Base-by-base conservation (phyloP, 257 asterid species). In the Forsythia viridissima region DNA sequence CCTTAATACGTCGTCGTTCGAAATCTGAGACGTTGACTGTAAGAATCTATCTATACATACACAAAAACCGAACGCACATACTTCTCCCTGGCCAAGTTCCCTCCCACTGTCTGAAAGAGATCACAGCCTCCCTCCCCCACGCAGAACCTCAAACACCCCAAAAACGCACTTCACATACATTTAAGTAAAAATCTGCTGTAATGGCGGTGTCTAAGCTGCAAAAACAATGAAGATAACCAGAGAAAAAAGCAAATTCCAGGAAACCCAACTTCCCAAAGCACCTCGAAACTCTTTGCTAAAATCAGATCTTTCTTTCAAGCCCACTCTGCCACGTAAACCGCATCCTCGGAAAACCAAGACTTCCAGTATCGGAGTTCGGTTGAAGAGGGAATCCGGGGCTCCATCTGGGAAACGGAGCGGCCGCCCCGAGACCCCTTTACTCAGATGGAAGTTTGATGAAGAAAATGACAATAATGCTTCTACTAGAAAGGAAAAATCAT, bases 371-470 rank as follows among this genome's bases (percentile, higher is more conserved):
- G 87, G 91, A 16, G 77, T 85, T 76, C 82, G 89, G 65, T 8
- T 86, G 72, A 84, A 77, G 71, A 76, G 79, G 79, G 88, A 86
- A 57, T 11, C 84, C n/a, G 86, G 86, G 3, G 76, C 82, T n/a
- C 70, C 84, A 18, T 70, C 71, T 24, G 75, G 68, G 10, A 85
- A 76, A 46, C 85, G 90, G 79, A 63, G 79, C 76, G 82, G 81
- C 86, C 82, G 88, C 11, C 91, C 95, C 21, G 89, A 86, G 51
- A 89, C 92, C 36, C 93, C 89, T 74, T 73, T 87, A 83, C 89
- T 86, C 20, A 79, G 80, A 37, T 89, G 93, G 91, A 89, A 87
- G 88, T 82, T 86, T 67, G 84, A 85, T 71, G 94, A 82, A 46
- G 48, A 48, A 21, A 83, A 71, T 57, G 85, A 42, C 69, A 44